Evolutionary conservation across 768 basidiomycete species (phyloP), one percentile per base, ranked within the genome.

Genomic region (Hemileccinum impolitum): DNA sequence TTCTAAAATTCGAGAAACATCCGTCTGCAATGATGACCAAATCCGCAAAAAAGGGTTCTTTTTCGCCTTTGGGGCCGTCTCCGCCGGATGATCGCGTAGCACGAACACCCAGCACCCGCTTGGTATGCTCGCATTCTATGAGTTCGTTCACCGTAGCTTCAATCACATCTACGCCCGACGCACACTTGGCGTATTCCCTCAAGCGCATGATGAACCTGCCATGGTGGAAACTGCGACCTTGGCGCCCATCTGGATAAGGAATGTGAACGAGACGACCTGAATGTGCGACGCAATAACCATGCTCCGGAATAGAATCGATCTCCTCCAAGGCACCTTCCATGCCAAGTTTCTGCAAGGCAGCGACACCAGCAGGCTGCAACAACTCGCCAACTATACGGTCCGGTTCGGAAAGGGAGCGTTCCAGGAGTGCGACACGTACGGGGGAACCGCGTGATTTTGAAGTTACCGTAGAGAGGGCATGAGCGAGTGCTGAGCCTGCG

Each of bases 321-420:
- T 79, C 84, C 21, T 97, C 88, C 39, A 96, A 68, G 46, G 83
- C 84, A 7, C 71, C 71, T 41, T 80, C 80, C 56, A 99, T 66
- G 0, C 92, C 94, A n/a, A 99, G 80, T 32, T 78, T 70, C 48
- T 79, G 70, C 39, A 99, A 71, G 1, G 92, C 83, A 12, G 74
- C 72, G 19, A 93, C 83, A 1, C 96, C 96, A 1, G 87, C 94
- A 2, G 96, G 96, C 62, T 99, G 96, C 19, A 99, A 73, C 1
- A 98, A 82, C 67, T 99, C 96, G 21, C 96, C 96, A 30, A 98
- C 96, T 56, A 99, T 98, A 15, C 96, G 80, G 75, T 98, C 93
- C 0, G 96, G 96, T 65, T 92, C 88, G 0, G 86, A 77, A 4
- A 98, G 77, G 13, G 94, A 95, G 11, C 95, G 84, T 68, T 99